Base-by-base conservation (phyloP, 2,329 filamentous ascomycete species). In the Stemphylium beticola region DNA sequence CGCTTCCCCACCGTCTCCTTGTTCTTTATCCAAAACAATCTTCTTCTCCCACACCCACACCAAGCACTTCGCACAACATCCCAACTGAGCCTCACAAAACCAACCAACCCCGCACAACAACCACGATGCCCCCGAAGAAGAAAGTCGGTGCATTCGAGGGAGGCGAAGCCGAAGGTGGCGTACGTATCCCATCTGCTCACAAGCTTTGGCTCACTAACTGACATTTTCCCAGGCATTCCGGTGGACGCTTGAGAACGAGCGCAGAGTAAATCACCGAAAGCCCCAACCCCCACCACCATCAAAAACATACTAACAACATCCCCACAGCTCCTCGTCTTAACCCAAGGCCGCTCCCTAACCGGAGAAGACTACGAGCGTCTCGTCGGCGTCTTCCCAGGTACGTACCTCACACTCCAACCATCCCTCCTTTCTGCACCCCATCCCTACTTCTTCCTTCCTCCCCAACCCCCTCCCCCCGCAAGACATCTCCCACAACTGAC, bases 241-340 rank as follows among this genome's bases (percentile, higher is more conserved):
- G 11, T 64, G 58, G 60, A 56, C 58, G 18, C 58, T 55, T 17
- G 17, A 56, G 4, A 64, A 65, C 37, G 62, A 64, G 5, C 38
- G 3, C 29, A 65, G 57, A 24, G 50, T 54, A 41, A 4, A 14
- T 42, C 29, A 12, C 9, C 10, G 18, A 10, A 12, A 11, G 11
- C 4, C 12, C 14, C 17, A 15, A 11, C 14, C 31, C 17, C 2
- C n/a, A 6, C 26, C n/a, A 80, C 71, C 70, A 33, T 3, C 57
- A 44, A 44, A 62, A 22, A 22, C n/a, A 17, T 17, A 12, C 53
- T 54, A 42, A 58, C 26, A 9, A 18, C 6, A 9, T 26, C 12
- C 9, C 5, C 18, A 31, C 5, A 74, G 68, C 51, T 67, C 51
- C 40, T 68, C 53, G 43, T 69, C 50, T 41, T 70, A 8, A 66